A percentile compares a stretch with the other conserved stretches of the same genome.
Evolutionary conservation across 164 flowering plant genomes (phyloP).

Genomic region (Echeveria elegans): DNA sequence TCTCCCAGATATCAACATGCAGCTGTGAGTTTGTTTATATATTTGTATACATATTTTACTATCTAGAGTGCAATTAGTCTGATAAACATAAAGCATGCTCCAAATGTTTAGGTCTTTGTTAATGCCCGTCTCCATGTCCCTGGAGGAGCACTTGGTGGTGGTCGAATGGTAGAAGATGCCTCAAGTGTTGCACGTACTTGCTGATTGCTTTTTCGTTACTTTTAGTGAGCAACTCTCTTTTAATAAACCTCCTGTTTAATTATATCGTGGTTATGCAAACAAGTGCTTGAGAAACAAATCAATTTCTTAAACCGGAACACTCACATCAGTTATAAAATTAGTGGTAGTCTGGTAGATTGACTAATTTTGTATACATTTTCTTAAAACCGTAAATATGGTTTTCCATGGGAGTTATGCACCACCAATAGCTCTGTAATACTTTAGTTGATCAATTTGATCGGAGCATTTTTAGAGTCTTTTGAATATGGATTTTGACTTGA

Average conservation of each 20-base stretch:
- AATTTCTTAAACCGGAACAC: background rate
- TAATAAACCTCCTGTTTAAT: too few species aligned
- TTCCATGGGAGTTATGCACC: background rate
- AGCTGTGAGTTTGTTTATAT: constrained; percentile 50
- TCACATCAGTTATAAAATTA: too few species aligned
- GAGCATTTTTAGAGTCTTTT: background rate
- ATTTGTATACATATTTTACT: background rate
- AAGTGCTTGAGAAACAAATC: background rate
- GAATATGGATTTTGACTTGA: background rate
- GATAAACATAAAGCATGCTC: background rate
- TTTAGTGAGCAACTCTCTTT: too few species aligned
- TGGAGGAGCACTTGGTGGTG: constrained; percentile 99
- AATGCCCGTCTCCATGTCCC: constrained; percentile 99
- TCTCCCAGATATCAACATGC: constrained; percentile 99
- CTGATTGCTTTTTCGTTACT: background rate
- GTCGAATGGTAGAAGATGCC: constrained; percentile 98
- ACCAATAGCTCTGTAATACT: background rate
- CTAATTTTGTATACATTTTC: too few species aligned
- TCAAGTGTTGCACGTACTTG: constrained; percentile 90
- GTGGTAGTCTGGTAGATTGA: too few species aligned
- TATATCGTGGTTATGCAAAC: background rate
- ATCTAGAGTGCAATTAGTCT: background rate
- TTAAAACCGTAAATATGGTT: background rate
- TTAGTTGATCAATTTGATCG: background rate
- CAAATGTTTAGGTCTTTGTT: constrained; percentile 70